A percentile compares a stretch with the other conserved stretches of the same genome.
phyloP scores from a whole-genome alignment of 1,284 basidiomycete genomes.

The Apiotrichum montevideense region DNA sequence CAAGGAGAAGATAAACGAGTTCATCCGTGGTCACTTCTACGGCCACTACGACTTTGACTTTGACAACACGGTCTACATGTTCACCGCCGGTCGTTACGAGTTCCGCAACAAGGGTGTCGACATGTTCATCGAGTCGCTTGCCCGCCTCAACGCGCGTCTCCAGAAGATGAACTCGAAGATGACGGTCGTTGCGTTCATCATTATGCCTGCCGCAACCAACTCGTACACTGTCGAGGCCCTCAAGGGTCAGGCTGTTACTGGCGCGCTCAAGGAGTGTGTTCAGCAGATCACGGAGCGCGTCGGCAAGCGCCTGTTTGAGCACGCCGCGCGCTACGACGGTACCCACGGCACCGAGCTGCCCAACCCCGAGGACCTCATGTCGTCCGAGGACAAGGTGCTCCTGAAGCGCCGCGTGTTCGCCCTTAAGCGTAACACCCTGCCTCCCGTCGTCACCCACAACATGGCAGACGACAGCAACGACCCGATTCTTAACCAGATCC shows the following conservation, averaged over 20 bases:
- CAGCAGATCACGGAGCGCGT: slow-evolving; percentile 89
- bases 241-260: slow-evolving; percentile 96
- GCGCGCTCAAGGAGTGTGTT: slow-evolving; percentile 90
- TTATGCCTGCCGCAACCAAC: slow-evolving; percentile 93
- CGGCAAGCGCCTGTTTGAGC: slow-evolving; percentile 85
- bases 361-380: slow-evolving; percentile 69
- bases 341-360: slow-evolving; percentile 68
- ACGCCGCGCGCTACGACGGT: slow-evolving; percentile 76
- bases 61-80: slow-evolving; percentile 96
- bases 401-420: slow-evolving; percentile 95
- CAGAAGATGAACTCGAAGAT: slow-evolving; percentile 70
- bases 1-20: slow-evolving; percentile 97
- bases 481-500: slow-evolving; percentile 90
- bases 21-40: slow-evolving; percentile 95
- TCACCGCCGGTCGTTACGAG: slow-evolving; percentile 98
- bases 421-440: slow-evolving; percentile 85
- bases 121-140: slow-evolving; percentile 97
- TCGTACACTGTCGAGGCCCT: slow-evolving; percentile 96
- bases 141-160: slow-evolving; percentile 82
- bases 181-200: slow-evolving; percentile 96
- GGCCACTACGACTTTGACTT: slow-evolving; percentile 93
- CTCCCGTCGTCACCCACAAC: slow-evolving; percentile 93
- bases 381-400: slow-evolving; percentile 87
- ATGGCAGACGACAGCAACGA: slow-evolving; percentile 90
- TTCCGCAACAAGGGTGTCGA: slow-evolving; percentile 99